phyloP scores from a whole-genome alignment of 768 basidiomycete species.

The Tricholoma matsutake region DNA sequence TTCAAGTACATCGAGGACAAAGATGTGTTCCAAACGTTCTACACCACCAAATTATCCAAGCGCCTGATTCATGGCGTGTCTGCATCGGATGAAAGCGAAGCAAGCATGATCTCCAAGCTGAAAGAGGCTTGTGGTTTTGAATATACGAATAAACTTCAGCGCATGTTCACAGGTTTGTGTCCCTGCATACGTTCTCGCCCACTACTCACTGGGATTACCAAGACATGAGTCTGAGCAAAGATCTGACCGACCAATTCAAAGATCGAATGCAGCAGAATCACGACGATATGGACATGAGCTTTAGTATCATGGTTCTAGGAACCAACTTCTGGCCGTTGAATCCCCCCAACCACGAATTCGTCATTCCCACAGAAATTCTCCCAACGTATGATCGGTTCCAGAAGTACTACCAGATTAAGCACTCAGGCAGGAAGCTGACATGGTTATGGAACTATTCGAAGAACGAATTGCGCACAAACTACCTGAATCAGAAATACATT shows the following conservation, averaged over 20 bases:
- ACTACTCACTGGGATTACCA: background rate
- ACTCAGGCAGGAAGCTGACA: slow-evolving; percentile 91
- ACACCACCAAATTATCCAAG: slow-evolving; percentile 89
- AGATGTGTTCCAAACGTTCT: slow-evolving; percentile 98
- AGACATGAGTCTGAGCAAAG: slow-evolving; percentile 96
- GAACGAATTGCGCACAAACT: slow-evolving; percentile 93
- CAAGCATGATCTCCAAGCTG: slow-evolving; percentile 96
- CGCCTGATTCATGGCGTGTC: slow-evolving; percentile 90
- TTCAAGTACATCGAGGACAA: slow-evolving; percentile 99
- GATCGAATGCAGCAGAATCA: slow-evolving; percentile 87
- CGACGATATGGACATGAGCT: slow-evolving; percentile 84
- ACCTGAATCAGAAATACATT: slow-evolving; percentile 93
- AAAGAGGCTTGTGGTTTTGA: slow-evolving; percentile 97
- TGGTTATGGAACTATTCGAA: slow-evolving; percentile 99
- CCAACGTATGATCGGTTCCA: slow-evolving; percentile 89
- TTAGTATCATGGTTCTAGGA: slow-evolving; percentile 90
- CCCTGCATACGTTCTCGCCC: background rate
- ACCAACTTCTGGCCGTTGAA: slow-evolving; percentile 96
- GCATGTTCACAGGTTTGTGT: slow-evolving; percentile 88
- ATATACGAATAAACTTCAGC: slow-evolving; percentile 92
- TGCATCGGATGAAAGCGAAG: slow-evolving; percentile 93
- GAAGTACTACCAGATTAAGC: slow-evolving; percentile 90
- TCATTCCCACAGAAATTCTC: slow-evolving; percentile 83
- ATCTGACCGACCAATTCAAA: slow-evolving; percentile 93
- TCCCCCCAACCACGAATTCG: slow-evolving; percentile 80